These are phyloP conservation scores for Aspergillus spinulosporus DNA, from an alignment of 2,329 filamentous ascomycete genomes.

Conservation along the genomic window DNA sequence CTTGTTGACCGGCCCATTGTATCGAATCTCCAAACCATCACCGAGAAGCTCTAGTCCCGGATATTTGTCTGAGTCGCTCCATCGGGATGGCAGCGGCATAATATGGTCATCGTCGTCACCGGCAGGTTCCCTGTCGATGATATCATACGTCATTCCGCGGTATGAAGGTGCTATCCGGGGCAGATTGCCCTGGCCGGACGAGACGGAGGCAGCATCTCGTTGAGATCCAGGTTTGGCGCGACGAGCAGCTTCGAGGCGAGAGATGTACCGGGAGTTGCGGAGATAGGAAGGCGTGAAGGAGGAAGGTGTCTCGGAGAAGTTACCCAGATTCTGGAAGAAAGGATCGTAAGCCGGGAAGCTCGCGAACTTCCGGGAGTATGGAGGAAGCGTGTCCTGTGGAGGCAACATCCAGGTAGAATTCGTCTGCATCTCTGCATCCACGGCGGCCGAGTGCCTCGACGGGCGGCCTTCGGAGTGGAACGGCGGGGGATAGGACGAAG, in stretches of 20 bases:
- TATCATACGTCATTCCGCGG: conserved; percentile 77
- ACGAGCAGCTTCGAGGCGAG: conserved; percentile 70
- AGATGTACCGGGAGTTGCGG: conserved; percentile 72
- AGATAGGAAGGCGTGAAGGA: conserved; percentile 81
- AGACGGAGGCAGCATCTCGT: conserved; percentile 54
- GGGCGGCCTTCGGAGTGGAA: conserved; percentile 36
- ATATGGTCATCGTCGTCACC: conserved; percentile 57
- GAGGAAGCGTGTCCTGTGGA: conserved; percentile 42
- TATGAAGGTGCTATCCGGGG: conserved; percentile 64
- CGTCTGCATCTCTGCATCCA: conserved; percentile 53
- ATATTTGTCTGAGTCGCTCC: conserved; percentile 78
- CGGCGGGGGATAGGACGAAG: conserved; percentile 39
- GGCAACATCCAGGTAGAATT: conserved; percentile 50
- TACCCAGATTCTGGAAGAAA: conserved; percentile 26
- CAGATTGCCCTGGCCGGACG: conserved; percentile 59
- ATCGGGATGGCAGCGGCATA: conserved; percentile 73
- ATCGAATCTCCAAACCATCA: conserved; percentile 71
- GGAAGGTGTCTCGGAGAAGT: conserved; percentile 31
- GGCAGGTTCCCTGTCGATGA: conserved; percentile 71
- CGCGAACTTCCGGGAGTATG: conserved; percentile 52
- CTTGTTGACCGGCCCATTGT: conserved; percentile 57
- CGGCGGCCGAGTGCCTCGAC: conserved; percentile 40
- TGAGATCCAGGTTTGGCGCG: conserved; percentile 58
- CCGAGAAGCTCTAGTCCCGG: conserved; percentile 70
- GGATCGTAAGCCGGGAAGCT: conserved; percentile 34